Evolutionary conservation across 2,329 filamentous ascomycete species (phyloP).

Genomic region (Furcasterigmium sp.): DNA sequence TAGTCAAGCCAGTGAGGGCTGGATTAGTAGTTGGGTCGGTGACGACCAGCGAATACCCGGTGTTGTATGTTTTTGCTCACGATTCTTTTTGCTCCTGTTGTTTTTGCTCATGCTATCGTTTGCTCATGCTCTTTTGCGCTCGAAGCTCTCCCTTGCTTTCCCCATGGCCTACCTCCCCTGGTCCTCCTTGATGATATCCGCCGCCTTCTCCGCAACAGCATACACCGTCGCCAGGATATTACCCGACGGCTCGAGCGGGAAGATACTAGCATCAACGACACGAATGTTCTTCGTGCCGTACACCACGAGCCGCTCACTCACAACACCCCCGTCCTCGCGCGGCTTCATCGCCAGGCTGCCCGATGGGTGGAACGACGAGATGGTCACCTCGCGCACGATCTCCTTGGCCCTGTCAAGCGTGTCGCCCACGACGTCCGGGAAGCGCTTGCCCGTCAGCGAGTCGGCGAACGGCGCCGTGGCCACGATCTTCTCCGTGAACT

Average conservation of each 20-base stretch:
- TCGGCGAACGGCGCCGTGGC: constrained; percentile 33
- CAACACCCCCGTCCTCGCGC: constrained; percentile 36
- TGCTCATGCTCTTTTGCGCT: no score
- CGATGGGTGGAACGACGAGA: constrained; percentile 38
- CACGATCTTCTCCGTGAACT: constrained; percentile 30
- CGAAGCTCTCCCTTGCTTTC: no score
- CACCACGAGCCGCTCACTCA: constrained; percentile 34
- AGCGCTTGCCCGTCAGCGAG: constrained; percentile 34
- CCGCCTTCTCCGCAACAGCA: constrained; percentile 32
- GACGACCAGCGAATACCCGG: no score
- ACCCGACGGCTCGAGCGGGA: constrained; percentile 33
- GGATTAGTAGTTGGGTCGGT: no score
- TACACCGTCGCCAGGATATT: constrained; percentile 25
- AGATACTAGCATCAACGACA: constrained; percentile 39
- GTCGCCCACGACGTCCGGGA: constrained; percentile 23
- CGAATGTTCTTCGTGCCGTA: constrained; percentile 37
- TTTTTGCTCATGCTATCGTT: no score
- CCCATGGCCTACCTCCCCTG: background rate
- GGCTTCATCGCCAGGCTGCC: constrained; percentile 46
- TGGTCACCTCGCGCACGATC: constrained; percentile 25
- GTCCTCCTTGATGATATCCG: constrained; percentile 24
- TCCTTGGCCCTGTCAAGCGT: constrained; percentile 27
- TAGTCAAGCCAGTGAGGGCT: no score
- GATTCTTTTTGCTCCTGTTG: no score
- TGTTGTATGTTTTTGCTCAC: no score